A percentile compares a stretch with the other conserved stretches of the same genome.
These are phyloP conservation scores for Fallopia convolvulus DNA, from an alignment of 148 eudicot species.

Conservation along the genomic window DNA sequence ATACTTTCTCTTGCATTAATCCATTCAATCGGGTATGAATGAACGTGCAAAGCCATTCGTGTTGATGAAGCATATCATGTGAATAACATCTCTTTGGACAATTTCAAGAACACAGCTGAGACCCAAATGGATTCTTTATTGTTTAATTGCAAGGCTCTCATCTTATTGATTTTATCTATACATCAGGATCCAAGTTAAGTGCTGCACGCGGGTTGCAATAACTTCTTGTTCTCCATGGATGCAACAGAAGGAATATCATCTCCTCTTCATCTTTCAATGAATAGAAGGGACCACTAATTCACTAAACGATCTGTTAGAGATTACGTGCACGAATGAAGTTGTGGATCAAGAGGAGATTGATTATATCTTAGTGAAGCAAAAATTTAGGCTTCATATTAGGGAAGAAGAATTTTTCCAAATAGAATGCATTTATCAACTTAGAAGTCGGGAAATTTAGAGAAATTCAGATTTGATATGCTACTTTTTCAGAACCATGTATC, in stretches of 20 bases:
- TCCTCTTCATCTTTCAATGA: not conserved
- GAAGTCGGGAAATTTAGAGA: not conserved
- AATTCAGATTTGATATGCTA: not conserved
- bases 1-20: not conserved
- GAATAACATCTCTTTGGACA: not conserved
- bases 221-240: not conserved
- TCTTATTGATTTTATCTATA: not conserved
- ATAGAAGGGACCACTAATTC: too few relatives aligned
- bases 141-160: not conserved
- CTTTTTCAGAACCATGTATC: not conserved
- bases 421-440: too few relatives aligned
- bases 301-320: too few relatives aligned
- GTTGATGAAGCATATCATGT: not conserved
- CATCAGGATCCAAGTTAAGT: not conserved
- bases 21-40: not conserved
- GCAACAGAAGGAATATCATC: not conserved
- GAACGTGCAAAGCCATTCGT: not conserved
- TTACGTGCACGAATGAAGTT: too few relatives aligned
- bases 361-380: too few relatives aligned
- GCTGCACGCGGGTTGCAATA: not conserved
- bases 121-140: too few relatives aligned
- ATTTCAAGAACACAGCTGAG: too few relatives aligned
- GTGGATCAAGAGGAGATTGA: too few relatives aligned
- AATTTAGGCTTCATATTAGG: too few relatives aligned
- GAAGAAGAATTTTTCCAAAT: too few relatives aligned